A percentile compares a stretch with the other conserved stretches of the same genome.
These are phyloP conservation scores for Globisporangium okanoganense DNA, from an alignment of 352 stramenopile species.

Conservation along the genomic window DNA sequence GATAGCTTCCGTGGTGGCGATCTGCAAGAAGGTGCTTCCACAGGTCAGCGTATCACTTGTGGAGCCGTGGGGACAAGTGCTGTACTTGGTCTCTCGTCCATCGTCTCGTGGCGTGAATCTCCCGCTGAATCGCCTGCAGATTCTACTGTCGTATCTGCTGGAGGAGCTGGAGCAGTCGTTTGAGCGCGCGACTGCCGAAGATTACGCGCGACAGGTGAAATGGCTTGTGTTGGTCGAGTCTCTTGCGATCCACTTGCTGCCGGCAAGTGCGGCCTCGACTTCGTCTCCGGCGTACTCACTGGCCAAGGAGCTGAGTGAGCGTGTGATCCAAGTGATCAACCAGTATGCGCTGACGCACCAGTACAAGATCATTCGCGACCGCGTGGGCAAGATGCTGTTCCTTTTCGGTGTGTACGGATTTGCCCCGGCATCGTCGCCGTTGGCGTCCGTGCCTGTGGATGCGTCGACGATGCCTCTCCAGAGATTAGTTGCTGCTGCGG, in stretches of 20 bases:
- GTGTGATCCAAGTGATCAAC: slow-evolving; percentile 37
- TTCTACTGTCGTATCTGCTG: slow-evolving; percentile 31
- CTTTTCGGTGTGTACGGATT: slow-evolving; percentile 31
- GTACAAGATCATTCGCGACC: slow-evolving; percentile 81
- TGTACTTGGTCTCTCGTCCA: slow-evolving; percentile 43
- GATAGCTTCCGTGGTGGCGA: slow-evolving; percentile 20
- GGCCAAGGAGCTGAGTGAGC: slow-evolving; percentile 22
- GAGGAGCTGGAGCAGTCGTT: slow-evolving; percentile 58
- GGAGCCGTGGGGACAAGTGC: slow-evolving; percentile 51
- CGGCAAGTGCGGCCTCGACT: slow-evolving; percentile 12
- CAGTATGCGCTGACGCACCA: slow-evolving; percentile 53
- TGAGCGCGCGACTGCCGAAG: slow-evolving; percentile 43
- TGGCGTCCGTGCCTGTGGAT: slow-evolving; percentile 7
- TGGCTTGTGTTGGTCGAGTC: slow-evolving; percentile 62
- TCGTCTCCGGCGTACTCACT: slow-evolving; percentile 8
- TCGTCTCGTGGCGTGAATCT: slow-evolving; percentile 17
- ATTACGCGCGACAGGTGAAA: slow-evolving; percentile 73
- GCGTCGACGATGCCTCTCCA: slow-evolving; percentile 12
- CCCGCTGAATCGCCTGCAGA: slow-evolving; percentile 19
- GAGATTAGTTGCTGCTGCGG: slow-evolving; percentile 9
- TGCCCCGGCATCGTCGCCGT: slow-evolving; percentile 1
- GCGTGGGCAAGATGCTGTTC: slow-evolving; percentile 52
- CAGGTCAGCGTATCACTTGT: slow-evolving; percentile 57
- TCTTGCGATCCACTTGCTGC: slow-evolving; percentile 42
- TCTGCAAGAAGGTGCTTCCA: slow-evolving; percentile 43